Percentiles rank a stretch among this genome's conserved stretches.
Conservation (phyloP, 2,329 filamentous ascomycete genomes). For the Davidsoniella virescens region DNA sequence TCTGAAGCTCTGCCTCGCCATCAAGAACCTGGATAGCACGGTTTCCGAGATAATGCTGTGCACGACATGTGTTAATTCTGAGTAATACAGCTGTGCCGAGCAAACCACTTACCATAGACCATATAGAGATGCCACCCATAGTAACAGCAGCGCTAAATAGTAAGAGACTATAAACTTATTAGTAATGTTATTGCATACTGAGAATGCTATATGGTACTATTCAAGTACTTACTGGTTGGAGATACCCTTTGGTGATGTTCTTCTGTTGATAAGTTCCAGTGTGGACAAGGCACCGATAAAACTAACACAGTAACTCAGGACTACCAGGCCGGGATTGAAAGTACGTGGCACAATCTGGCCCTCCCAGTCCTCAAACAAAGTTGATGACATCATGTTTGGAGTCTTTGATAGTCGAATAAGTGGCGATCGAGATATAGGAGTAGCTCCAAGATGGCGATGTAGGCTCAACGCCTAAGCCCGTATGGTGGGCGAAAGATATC, state of each 20-base stretch:
- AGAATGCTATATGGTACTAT: neutral
- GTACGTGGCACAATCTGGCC: conserved; percentile 30
- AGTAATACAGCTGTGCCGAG: conserved; percentile 6
- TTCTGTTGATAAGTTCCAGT: conserved; percentile 63
- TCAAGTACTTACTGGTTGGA: conserved; percentile 46
- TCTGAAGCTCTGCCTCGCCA: conserved; percentile 46
- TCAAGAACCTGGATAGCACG: conserved; percentile 55
- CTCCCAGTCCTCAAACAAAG: conserved; percentile 23
- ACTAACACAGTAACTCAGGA: conserved; percentile 61
- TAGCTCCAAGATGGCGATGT: no score
- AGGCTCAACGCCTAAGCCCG: no score
- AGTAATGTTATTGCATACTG: neutral
- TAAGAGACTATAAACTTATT: conserved; percentile 32
- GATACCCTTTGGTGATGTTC: conserved; percentile 50
- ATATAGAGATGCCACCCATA: conserved; percentile 61
- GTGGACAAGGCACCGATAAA: conserved; percentile 63
- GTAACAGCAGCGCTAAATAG: conserved; percentile 47
- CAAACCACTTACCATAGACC: conserved; percentile 42
- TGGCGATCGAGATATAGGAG: no score
- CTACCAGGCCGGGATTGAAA: conserved; percentile 45
- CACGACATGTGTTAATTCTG: neutral
- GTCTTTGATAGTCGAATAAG: no score
- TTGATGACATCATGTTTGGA: neutral
- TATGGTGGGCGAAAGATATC: no score
- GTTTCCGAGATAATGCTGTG: conserved; percentile 68